Conservation (phyloP, 1,284 basidiomycete species). For the Porogramme epimiltina region DNA sequence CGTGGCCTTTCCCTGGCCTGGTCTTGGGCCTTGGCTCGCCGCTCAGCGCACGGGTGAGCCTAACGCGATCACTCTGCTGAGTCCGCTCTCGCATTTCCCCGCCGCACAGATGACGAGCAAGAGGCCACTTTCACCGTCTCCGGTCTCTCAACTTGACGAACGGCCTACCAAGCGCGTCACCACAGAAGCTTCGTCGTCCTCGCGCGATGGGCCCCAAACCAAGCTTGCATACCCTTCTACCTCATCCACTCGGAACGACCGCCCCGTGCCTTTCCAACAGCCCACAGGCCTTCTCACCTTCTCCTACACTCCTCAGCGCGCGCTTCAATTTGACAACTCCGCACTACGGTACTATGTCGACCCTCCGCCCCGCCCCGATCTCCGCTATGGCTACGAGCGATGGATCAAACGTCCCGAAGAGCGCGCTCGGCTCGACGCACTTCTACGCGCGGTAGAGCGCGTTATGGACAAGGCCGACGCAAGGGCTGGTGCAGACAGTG, state of each 20-base stretch:
- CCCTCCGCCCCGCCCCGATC: slow-evolving; percentile 62
- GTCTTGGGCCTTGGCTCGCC: too few species aligned
- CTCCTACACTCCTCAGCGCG: slow-evolving; percentile 46
- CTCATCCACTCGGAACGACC: slow-evolving; percentile 9
- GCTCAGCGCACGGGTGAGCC: too few species aligned
- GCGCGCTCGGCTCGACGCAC: slow-evolving; percentile 61
- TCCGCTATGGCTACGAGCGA: slow-evolving; percentile 66
- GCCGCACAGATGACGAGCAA: too few species aligned
- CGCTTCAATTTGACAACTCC: slow-evolving; percentile 64
- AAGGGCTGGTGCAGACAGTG: slow-evolving; percentile 28
- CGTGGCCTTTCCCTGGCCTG: background rate
- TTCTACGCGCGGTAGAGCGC: slow-evolving; percentile 56
- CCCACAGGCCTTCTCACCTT: slow-evolving; percentile 50
- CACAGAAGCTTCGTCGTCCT: background rate
- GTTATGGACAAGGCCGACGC: slow-evolving; percentile 40
- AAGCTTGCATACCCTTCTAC: slow-evolving; percentile 29
- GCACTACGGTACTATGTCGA: slow-evolving; percentile 70
- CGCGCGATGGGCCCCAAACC: background rate
- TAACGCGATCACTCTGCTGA: too few species aligned
- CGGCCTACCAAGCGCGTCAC: background rate
- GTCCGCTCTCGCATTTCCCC: background rate
- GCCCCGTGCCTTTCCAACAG: slow-evolving; percentile 41
- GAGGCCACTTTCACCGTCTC: background rate
- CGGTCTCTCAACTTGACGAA: background rate
- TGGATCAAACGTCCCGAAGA: slow-evolving; percentile 73